Base-by-base conservation (phyloP, 1,284 basidiomycete species). In the Meripilus lineatus region DNA sequence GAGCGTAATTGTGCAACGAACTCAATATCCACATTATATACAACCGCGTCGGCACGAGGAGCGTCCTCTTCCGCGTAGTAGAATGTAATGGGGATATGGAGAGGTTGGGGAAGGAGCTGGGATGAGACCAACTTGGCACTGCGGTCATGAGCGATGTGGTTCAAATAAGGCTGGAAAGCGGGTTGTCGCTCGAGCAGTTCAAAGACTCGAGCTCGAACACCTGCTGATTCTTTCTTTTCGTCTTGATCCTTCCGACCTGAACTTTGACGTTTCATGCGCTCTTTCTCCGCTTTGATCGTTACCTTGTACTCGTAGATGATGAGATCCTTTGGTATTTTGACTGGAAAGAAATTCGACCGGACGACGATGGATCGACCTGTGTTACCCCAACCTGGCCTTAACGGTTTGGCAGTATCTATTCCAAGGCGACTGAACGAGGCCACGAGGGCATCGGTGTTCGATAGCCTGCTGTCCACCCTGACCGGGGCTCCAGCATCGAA, bases 351-450 rank as follows among this genome's bases (percentile, higher is more conserved):
- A 56, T 89, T 89, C 32, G 83, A 68, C 1, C 85, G 72, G 5
- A 88, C 60, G 0, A 63, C 70, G 38, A 79, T 72, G 0, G 67
- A 46, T 2, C 47, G 68, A 2, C 86, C 86, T 1, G 63, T 54
- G 0, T 73, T 82, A 6, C 85, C 85, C 50, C 71, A 88, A 0
- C 79, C 79, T 0, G 84, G 83, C 6, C 86, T 77, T 3, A 77
- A 63, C 4, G 84, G 84, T 10, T 75, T 75, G 6, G 71, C 67
- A 2, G 67, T 64, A 13, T 58, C 47, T 1, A 62, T 53, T 11
- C 63, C 48, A 5, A 63, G 28, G 0, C 56, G 54, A 30, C 68
- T 71, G 58, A 84, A 75, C 0, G 69, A 61, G 2, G 59, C 55
- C 21, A 82, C 63, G n/a, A 82, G 69, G 15, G 66, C 57, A 32